A percentile compares a stretch with the other conserved stretches of the same genome.
phyloP scores from a whole-genome alignment of 306 rosid species.

The Senna siamea region DNA sequence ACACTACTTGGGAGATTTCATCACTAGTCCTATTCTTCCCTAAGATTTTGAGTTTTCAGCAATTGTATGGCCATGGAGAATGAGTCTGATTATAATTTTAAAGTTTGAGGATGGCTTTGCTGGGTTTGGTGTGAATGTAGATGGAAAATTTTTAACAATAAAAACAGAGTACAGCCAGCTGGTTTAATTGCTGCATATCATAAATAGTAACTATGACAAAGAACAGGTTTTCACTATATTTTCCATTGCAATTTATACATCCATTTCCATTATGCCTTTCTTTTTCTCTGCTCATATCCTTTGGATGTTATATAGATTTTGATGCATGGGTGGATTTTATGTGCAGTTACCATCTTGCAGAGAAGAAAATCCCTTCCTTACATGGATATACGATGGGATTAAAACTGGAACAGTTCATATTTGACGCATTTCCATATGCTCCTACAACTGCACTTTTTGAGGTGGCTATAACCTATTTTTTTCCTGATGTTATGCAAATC shows the following conservation, averaged over 20 bases:
- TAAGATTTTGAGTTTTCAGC: conserved; percentile 20
- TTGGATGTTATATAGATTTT: conserved; percentile 29
- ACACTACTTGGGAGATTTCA: conserved; percentile 17
- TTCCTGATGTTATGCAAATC: conserved; percentile 1
- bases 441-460: conserved; percentile 94
- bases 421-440: conserved; percentile 93
- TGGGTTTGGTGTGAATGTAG: not conserved
- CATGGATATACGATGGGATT: conserved; percentile 75
- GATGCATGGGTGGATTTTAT: conserved; percentile 32
- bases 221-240: not conserved
- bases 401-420: conserved; percentile 91
- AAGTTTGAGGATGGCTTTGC: not conserved
- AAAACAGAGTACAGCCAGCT: too few species aligned
- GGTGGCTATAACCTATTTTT: conserved; percentile 48
- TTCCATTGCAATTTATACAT: not conserved
- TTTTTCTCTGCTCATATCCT: not conserved
- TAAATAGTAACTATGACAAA: not conserved
- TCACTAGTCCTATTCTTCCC: conserved; percentile 11
- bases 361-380: conserved; percentile 89
- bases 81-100: not conserved
- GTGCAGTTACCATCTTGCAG: conserved; percentile 89
- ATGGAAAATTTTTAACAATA: not conserved
- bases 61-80: not conserved
- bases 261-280: not conserved
- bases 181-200: too few species aligned